These are phyloP conservation scores for Mucor indicus DNA, from an alignment of 371 early-diverging fungal genomes.

Conservation along the genomic window DNA sequence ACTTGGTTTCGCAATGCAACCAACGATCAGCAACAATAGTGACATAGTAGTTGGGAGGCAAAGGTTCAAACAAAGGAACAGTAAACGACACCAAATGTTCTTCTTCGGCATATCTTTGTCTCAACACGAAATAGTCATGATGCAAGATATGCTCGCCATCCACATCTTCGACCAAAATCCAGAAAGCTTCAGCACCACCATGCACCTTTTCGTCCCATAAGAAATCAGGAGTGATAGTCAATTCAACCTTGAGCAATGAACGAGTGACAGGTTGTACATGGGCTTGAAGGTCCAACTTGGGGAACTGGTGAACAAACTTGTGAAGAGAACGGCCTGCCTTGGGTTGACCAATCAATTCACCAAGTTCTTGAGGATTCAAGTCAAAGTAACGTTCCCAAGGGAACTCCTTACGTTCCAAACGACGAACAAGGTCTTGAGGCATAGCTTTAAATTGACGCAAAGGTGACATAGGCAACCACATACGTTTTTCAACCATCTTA, in stretches of 20 bases:
- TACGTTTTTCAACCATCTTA: conserved; percentile 90
- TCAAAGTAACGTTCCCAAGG: conserved; percentile 94
- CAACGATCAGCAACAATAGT: conserved; percentile 91
- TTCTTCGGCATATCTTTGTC: conserved; percentile 66
- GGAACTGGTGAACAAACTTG: conserved; percentile 88
- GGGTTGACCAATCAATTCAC: conserved; percentile 86
- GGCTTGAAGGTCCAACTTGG: conserved; percentile 83
- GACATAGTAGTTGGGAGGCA: conserved; percentile 96
- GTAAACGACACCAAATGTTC: conserved; percentile 83
- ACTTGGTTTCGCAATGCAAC: conserved; percentile 86
- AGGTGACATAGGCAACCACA: conserved; percentile 94
- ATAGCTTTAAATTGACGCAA: conserved; percentile 86
- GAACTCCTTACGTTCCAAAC: conserved; percentile 91
- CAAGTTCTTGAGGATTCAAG: conserved; percentile 86
- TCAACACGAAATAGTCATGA: conserved; percentile 86
- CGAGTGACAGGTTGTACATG: conserved; percentile 93
- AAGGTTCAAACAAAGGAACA: conserved; percentile 89
- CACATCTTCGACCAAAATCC: conserved; percentile 92
- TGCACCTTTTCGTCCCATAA: conserved; percentile 87
- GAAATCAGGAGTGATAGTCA: conserved; percentile 92
- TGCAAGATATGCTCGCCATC: conserved; percentile 89
- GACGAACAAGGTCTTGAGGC: conserved; percentile 81
- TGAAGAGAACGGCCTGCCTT: conserved; percentile 87
- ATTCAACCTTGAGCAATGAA: conserved; percentile 82
- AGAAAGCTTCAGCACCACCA: conserved; percentile 86